Percentiles rank a stretch among this genome's conserved stretches.
Conservation (phyloP, 208 protist species). For the Leishmania tropica region DNA sequence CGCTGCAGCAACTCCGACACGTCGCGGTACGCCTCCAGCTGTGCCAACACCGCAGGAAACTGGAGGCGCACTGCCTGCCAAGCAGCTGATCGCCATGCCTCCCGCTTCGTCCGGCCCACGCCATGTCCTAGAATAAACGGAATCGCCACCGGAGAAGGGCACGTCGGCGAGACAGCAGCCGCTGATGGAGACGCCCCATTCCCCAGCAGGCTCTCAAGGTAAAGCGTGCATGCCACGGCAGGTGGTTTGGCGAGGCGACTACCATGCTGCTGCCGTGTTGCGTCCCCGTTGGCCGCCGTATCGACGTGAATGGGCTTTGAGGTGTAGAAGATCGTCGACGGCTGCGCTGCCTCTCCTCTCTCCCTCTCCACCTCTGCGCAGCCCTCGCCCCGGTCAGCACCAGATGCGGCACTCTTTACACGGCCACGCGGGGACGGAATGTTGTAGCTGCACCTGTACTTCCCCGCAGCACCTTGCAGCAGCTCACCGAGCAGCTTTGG, state of each 20-base stretch:
- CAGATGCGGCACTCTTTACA: neutral
- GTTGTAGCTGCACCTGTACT: conserved; percentile 59
- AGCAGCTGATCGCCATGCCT: conserved; percentile 62
- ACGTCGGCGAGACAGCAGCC: neutral
- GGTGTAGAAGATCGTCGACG: conserved; percentile 27
- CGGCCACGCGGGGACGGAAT: neutral
- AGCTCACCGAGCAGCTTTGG: conserved; percentile 62
- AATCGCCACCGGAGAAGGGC: neutral
- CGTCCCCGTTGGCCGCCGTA: neutral
- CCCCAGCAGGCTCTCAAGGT: conserved; percentile 16
- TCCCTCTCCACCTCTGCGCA: neutral
- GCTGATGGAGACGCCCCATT: neutral
- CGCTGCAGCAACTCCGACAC: conserved; percentile 28
- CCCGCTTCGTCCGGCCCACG: conserved; percentile 42
- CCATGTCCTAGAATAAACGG: conserved; percentile 56
- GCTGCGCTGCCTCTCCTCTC: neutral
- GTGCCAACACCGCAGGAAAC: conserved; percentile 45
- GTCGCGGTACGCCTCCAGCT: conserved; percentile 43
- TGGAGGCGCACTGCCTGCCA: conserved; percentile 54
- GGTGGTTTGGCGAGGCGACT: neutral
- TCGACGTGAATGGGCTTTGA: conserved; percentile 13
- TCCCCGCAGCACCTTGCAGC: conserved; percentile 53
- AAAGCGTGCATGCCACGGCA: conserved; percentile 17
- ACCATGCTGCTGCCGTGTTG: neutral
- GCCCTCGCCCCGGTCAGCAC: neutral